phyloP scores from a whole-genome alignment of 768 basidiomycete species.

The Hysterangium stoloniferum region DNA sequence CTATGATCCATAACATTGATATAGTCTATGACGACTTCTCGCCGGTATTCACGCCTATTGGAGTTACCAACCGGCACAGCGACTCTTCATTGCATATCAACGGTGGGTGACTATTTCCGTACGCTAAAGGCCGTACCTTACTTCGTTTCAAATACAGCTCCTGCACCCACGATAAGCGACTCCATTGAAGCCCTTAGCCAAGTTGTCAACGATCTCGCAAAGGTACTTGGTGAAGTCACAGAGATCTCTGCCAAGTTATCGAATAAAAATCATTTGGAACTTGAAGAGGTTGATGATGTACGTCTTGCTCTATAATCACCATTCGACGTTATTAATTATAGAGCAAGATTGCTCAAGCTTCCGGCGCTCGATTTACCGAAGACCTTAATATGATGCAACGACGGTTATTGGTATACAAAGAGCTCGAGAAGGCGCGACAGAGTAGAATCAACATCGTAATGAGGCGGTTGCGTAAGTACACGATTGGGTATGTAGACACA shows the following conservation, averaged over 20 bases:
- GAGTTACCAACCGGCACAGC: constrained; percentile 47
- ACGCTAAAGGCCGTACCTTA: not conserved
- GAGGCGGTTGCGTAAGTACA: constrained; percentile 2
- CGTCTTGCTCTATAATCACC: constrained; percentile 12
- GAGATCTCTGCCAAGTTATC: constrained; percentile 65
- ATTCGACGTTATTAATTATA: not conserved
- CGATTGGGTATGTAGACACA: not conserved
- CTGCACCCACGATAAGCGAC: constrained; percentile 70
- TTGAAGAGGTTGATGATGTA: constrained; percentile 69
- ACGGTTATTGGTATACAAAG: constrained; percentile 54
- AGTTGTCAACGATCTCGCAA: constrained; percentile 52
- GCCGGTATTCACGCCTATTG: constrained; percentile 61
- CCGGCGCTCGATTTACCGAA: constrained; percentile 47
- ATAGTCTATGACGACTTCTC: constrained; percentile 62
- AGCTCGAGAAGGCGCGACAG: constrained; percentile 38
- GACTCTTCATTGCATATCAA: constrained; percentile 36
- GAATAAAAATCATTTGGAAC: constrained; percentile 59
- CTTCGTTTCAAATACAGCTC: constrained; percentile 35
- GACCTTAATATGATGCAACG: constrained; percentile 65
- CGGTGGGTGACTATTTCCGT: constrained; percentile 31
- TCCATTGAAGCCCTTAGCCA: constrained; percentile 58
- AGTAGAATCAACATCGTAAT: not conserved
- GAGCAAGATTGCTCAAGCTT: constrained; percentile 13
- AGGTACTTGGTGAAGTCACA: constrained; percentile 55
- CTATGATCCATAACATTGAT: not conserved